Evolutionary conservation across 208 protist species (phyloP).

Genomic region (Wallacemonas sp.): DNA sequence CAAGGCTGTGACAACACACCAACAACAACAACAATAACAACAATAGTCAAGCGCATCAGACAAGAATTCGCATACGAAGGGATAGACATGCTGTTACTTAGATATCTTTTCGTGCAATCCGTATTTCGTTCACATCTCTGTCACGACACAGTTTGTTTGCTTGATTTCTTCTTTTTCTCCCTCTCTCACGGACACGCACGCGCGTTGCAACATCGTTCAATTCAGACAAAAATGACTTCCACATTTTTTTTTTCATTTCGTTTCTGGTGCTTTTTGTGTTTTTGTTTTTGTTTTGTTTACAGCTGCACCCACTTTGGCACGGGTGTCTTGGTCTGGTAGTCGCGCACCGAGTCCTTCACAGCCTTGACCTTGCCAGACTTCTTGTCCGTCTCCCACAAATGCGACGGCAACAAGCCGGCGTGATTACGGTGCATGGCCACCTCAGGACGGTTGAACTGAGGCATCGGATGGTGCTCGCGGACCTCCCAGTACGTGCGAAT

Average conservation of each 20-base stretch:
- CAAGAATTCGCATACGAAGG: too few species aligned
- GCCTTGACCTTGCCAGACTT: conserved; percentile 90
- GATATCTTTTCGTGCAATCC: too few species aligned
- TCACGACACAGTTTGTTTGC: too few species aligned
- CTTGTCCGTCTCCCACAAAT: conserved; percentile 91
- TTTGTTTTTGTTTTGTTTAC: conserved; percentile 28
- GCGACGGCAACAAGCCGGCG: conserved; percentile 72
- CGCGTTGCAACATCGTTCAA: too few species aligned
- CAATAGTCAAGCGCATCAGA: too few species aligned
- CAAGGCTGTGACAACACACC: background rate
- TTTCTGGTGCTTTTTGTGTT: conserved; percentile 11
- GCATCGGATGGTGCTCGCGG: conserved; percentile 88
- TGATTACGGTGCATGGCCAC: conserved; percentile 91
- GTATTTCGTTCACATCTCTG: too few species aligned
- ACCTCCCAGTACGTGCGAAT: conserved; percentile 92
- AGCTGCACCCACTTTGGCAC: conserved; percentile 86
- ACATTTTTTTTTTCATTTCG: too few species aligned
- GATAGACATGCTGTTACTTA: too few species aligned
- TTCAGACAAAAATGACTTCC: too few species aligned
- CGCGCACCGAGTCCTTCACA: conserved; percentile 91
- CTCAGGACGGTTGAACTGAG: conserved; percentile 88
- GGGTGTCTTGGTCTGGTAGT: conserved; percentile 87
- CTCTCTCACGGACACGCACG: background rate
- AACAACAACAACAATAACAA: too few species aligned
- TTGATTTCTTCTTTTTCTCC: background rate